These are phyloP conservation scores for Golubevia sp. DNA, from an alignment of 1,284 basidiomycete species.

Conservation along the genomic window DNA sequence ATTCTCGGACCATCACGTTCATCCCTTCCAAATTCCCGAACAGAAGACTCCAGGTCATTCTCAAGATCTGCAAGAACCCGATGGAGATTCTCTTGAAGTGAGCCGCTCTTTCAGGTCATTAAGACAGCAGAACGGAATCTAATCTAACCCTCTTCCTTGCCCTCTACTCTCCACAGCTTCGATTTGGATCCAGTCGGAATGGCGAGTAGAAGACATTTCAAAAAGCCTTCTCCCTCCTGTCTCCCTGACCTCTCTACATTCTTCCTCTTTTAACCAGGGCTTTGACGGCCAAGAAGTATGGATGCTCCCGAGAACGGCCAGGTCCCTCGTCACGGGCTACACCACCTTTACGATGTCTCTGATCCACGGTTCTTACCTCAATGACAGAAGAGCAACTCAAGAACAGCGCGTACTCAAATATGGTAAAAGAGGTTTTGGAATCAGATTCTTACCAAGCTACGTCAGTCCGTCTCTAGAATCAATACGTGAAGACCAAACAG, in stretches of 20 bases:
- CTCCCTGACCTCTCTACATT: no score
- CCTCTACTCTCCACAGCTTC: background rate
- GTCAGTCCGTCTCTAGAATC: background rate
- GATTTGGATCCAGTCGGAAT: slow-evolving; percentile 8
- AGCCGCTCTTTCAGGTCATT: no score
- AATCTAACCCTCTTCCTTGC: background rate
- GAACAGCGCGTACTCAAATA: slow-evolving; percentile 8
- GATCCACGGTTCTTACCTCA: slow-evolving; percentile 7
- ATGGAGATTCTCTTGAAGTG: slow-evolving; percentile 8
- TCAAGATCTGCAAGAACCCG: slow-evolving; percentile 5
- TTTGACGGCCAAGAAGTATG: slow-evolving; percentile 6
- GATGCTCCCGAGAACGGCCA: slow-evolving; percentile 6
- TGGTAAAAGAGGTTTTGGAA: slow-evolving; percentile 2
- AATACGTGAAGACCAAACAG: background rate
- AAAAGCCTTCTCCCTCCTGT: no score
- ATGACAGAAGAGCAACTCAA: slow-evolving; percentile 3
- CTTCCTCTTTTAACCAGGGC: no score
- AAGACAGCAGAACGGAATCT: background rate
- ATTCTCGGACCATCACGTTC: slow-evolving; percentile 6
- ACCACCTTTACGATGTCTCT: slow-evolving; percentile 7
- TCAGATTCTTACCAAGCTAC: slow-evolving; percentile 8
- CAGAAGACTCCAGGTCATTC: slow-evolving; percentile 6
- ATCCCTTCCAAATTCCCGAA: slow-evolving; percentile 1
- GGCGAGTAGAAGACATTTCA: no score
- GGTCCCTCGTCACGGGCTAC: slow-evolving; percentile 4